Conservation (phyloP, 148 eudicot species). For the Pouteria glomerata region DNA sequence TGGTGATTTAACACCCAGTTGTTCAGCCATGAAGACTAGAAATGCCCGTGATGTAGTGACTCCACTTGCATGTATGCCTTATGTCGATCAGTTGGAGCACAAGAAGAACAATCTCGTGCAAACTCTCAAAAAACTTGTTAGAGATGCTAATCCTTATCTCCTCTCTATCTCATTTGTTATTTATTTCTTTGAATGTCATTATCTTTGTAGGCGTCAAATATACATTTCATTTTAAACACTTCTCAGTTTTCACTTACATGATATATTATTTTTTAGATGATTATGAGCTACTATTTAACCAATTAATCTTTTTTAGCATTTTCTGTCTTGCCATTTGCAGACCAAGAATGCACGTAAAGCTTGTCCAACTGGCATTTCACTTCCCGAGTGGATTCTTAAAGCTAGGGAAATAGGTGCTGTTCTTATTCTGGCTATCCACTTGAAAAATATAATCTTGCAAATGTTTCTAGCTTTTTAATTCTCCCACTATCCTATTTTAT, state of each 20-base stretch:
- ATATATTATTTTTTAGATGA: background rate
- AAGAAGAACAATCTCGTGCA: slow-evolving; percentile 64
- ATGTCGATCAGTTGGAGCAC: slow-evolving; percentile 79
- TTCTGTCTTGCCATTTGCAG: slow-evolving; percentile 37
- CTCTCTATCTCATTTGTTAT: background rate
- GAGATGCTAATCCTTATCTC: slow-evolving; percentile 16
- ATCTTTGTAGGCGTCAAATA: background rate
- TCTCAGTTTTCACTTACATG: background rate
- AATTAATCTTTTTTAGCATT: background rate
- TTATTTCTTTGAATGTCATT: background rate
- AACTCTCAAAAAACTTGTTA: slow-evolving; percentile 73
- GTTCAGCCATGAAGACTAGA: slow-evolving; percentile 47
- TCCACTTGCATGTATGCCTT: slow-evolving; percentile 82
- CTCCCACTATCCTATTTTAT: background rate
- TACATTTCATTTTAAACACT: background rate
- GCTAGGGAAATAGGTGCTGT: slow-evolving; percentile 77
- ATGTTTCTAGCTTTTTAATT: background rate
- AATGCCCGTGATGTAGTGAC: slow-evolving; percentile 82
- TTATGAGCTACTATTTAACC: slow-evolving; percentile 5
- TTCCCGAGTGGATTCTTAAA: slow-evolving; percentile 79
- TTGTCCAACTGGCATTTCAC: slow-evolving; percentile 65
- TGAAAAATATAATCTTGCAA: background rate
- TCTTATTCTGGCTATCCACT: slow-evolving; percentile 12
- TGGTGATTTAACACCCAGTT: slow-evolving; percentile 15
- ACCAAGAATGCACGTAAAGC: slow-evolving; percentile 89